phyloP scores from a whole-genome alignment of 192 early-diverging fungal genomes.

The Coemansia sp. region DNA sequence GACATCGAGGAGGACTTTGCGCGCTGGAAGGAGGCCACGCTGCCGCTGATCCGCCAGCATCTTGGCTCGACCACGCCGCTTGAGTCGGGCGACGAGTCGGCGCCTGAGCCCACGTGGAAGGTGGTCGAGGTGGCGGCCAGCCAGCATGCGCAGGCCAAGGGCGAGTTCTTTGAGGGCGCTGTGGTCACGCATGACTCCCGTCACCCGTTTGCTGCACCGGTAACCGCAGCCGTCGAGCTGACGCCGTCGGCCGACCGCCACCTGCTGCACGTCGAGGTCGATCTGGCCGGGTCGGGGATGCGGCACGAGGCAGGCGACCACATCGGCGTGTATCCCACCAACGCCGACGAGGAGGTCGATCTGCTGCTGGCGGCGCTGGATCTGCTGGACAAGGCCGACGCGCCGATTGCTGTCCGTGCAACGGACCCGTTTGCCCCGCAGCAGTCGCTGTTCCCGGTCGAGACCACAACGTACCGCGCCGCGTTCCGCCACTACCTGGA shows the following conservation, averaged over 20 bases:
- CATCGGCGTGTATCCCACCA: conserved; percentile 87
- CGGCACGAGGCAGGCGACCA: conserved; percentile 94
- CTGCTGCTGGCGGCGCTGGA: conserved; percentile 62
- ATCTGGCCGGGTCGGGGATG: conserved; percentile 76
- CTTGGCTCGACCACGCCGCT: conserved; percentile 56
- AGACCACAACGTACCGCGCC: conserved; percentile 79
- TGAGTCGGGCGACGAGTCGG: conserved; percentile 27
- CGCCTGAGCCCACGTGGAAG: conserved; percentile 54
- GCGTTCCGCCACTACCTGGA: conserved; percentile 92
- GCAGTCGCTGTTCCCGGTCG: conserved; percentile 82
- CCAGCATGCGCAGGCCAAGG: conserved; percentile 33
- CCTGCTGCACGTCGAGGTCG: conserved; percentile 94
- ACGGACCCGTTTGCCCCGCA: conserved; percentile 75
- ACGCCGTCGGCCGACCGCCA: conserved; percentile 71
- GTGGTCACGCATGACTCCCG: conserved; percentile 74
- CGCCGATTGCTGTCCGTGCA: conserved; percentile 65
- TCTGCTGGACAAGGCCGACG: conserved; percentile 66
- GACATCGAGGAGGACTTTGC: conserved; percentile 96
- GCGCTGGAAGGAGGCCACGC: conserved; percentile 87
- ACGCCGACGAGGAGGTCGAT: conserved; percentile 75
- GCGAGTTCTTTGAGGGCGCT: conserved; percentile 28
- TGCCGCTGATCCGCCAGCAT: conserved; percentile 72
- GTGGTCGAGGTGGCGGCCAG: conserved; percentile 55
- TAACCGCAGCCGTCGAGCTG: conserved; percentile 63
- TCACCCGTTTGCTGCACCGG: conserved; percentile 76